Evolutionary conservation across 2,329 filamentous ascomycete genomes (phyloP).

Genomic region (Periconia sp.): DNA sequence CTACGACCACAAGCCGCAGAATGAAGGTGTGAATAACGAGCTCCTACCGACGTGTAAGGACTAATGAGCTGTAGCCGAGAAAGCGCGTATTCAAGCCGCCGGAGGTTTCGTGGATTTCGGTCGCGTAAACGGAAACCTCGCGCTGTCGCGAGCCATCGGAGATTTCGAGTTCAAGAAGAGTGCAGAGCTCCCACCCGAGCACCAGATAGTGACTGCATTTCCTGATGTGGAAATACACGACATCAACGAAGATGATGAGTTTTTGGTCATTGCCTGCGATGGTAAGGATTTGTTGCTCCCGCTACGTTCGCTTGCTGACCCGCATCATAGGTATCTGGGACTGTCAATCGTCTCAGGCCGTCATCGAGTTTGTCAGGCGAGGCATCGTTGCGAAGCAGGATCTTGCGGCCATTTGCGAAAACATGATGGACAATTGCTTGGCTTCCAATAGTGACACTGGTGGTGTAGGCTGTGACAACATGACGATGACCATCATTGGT

Average conservation of each 20-base stretch:
- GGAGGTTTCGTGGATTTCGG: conserved; percentile 99
- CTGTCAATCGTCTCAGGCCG: conserved; percentile 97
- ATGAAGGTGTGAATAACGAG: conserved; percentile 72
- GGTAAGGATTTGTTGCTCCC: conserved; percentile 33
- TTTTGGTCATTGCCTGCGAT: conserved; percentile 59
- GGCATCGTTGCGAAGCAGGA: conserved; percentile 97
- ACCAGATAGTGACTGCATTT: conserved; percentile 97
- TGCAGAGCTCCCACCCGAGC: conserved; percentile 93
- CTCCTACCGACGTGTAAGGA: conserved; percentile 1
- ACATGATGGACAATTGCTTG: conserved; percentile 99
- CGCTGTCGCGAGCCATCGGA: conserved; percentile 93
- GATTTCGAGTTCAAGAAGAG: conserved; percentile 99
- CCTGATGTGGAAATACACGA: conserved; percentile 94
- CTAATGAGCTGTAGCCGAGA: conserved; percentile 72
- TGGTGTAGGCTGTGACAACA: conserved; percentile 98
- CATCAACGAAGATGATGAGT: conserved; percentile 91
- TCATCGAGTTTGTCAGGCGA: conserved; percentile 94
- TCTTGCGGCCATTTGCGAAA: conserved; percentile 93
- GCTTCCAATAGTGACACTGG: conserved; percentile 98
- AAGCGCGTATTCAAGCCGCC: conserved; percentile 91
- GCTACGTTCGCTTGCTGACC: conserved; percentile 13
- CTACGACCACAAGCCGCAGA: conserved; percentile 99
- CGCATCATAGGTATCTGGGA: conserved; percentile 87
- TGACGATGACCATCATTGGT: conserved; percentile 94
- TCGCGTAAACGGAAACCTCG: conserved; percentile 96